phyloP scores from a whole-genome alignment of 805 yeast genomes.

The Lipomyces yamanashiensis region DNA sequence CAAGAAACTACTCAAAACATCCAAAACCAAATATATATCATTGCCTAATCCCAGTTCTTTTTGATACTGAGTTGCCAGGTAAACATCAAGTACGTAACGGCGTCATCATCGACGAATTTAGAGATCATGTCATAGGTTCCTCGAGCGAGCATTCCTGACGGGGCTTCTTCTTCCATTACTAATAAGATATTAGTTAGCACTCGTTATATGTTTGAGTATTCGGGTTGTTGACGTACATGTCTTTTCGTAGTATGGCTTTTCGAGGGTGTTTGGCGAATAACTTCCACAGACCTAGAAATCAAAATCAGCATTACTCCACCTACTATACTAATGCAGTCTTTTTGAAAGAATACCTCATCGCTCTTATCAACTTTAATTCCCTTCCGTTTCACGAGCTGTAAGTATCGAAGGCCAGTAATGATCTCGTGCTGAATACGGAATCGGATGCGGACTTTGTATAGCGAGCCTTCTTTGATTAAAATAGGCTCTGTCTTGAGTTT shows the following conservation, averaged over 20 bases:
- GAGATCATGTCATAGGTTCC: conserved; percentile 82
- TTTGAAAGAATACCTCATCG: conserved; percentile 62
- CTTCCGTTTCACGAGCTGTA: conserved; percentile 82
- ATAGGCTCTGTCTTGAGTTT: conserved; percentile 67
- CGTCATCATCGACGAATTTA: conserved; percentile 86
- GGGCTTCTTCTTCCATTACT: conserved; percentile 79
- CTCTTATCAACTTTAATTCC: conserved; percentile 85
- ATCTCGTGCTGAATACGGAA: conserved; percentile 90
- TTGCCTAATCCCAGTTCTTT: conserved; percentile 46
- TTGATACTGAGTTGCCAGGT: conserved; percentile 88
- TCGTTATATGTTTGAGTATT: background rate
- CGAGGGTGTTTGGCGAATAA: conserved; percentile 84
- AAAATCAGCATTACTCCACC: background rate
- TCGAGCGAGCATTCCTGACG: conserved; percentile 85
- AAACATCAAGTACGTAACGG: conserved; percentile 67
- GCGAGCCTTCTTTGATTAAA: conserved; percentile 76
- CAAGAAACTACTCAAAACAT: too few relatives aligned
- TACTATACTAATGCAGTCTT: background rate
- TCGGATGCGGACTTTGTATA: conserved; percentile 70
- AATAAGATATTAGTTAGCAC: background rate
- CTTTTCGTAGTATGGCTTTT: conserved; percentile 72
- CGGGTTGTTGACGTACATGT: conserved; percentile 44
- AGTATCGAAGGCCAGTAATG: conserved; percentile 85
- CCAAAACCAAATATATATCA: too few relatives aligned
- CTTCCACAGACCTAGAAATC: conserved; percentile 61